Evolutionary conservation across 495 filamentous ascomycete genomes (phyloP), one percentile per base, ranked within the genome.

Genomic region (Cudoniella acicularis): DNA sequence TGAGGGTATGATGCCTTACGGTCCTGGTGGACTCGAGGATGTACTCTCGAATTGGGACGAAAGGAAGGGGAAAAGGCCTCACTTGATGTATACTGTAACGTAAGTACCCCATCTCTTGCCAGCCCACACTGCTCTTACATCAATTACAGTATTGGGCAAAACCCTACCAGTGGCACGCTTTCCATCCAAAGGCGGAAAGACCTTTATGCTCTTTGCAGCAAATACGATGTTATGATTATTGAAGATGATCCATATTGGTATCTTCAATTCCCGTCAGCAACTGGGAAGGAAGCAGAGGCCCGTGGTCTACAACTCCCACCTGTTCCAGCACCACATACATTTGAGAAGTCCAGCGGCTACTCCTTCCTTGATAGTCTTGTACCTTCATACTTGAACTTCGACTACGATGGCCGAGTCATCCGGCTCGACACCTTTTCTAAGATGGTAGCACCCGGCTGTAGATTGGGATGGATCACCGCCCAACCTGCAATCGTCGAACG

Each of bases 171-270:
- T 41, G 84, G 85, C 17, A 85, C 87, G 1, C 72, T 92, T 2
- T 83, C 84, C 18, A 61, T 92, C 2, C 71, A 84, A 58, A 84
- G 93, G 30, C 80, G 89, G 54, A 87, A 82, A 59, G 85, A 89
- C 49, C 81, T 96, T 47, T 96, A 96, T 70, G 79, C 77, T 8
- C 69, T 96, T 36, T 96, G 91, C 74, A 82, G 82, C 63, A 83
- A 83, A 64, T 94, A 90, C 71, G 91, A 98, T 70, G 84, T 98
- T 57, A 83, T 96, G 65, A 96, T 97, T 60, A 75, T 95, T 62
- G 93, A 98, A 72, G 93, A 98, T 67, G 92, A 96, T 56, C 93
- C 93, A 1, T 98, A 98, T 73, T 98, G 91, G 90, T 93, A 94
- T 67, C 80, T 98, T 11, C 93, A 96, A 66, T 96, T 82, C 63